phyloP scores from a whole-genome alignment of 306 rosid species.

The Purshia tridentata region DNA sequence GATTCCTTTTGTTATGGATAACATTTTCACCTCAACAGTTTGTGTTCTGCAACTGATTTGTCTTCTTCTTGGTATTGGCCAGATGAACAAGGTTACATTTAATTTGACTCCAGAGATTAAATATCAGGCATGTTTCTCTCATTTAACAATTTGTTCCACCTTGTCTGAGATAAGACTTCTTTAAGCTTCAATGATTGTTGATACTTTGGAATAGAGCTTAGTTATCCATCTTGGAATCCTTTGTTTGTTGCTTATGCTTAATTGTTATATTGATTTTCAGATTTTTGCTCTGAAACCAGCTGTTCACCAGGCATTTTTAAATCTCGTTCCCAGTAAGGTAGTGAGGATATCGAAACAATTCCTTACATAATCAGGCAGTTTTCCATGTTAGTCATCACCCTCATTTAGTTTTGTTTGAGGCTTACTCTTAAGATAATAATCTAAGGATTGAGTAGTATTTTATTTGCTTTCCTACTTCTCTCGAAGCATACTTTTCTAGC shows the following conservation, averaged over 20 bases:
- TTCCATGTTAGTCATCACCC: constrained; percentile 2
- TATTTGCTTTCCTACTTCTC: constrained; percentile 13
- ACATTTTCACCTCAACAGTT: constrained; percentile 1
- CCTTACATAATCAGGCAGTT: constrained; percentile 12
- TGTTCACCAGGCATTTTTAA: constrained; percentile 85
- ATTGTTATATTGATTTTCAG: constrained; percentile 45
- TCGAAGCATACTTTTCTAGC: constrained; percentile 7
- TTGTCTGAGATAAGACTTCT: neutral
- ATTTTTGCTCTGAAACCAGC: constrained; percentile 95
- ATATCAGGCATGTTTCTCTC: constrained; percentile 65
- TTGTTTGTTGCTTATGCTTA: constrained; percentile 8
- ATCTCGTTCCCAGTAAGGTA: constrained; percentile 85
- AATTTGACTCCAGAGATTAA: constrained; percentile 93
- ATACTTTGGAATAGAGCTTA: constrained; percentile 6
- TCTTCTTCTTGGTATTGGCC: constrained; percentile 28
- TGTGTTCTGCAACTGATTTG: constrained; percentile 23
- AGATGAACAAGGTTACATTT: constrained; percentile 92
- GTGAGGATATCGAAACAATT: constrained; percentile 21
- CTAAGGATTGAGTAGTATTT: neutral
- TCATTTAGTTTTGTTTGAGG: neutral
- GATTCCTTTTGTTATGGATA: neutral
- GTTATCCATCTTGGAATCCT: neutral
- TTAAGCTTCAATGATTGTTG: constrained; percentile 4
- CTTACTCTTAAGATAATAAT: neutral
- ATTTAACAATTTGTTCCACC: constrained; percentile 16